Evolutionary conservation across 176 grass and related monocot genomes (phyloP).

Genomic region (Hyparrhenia diplandra): DNA sequence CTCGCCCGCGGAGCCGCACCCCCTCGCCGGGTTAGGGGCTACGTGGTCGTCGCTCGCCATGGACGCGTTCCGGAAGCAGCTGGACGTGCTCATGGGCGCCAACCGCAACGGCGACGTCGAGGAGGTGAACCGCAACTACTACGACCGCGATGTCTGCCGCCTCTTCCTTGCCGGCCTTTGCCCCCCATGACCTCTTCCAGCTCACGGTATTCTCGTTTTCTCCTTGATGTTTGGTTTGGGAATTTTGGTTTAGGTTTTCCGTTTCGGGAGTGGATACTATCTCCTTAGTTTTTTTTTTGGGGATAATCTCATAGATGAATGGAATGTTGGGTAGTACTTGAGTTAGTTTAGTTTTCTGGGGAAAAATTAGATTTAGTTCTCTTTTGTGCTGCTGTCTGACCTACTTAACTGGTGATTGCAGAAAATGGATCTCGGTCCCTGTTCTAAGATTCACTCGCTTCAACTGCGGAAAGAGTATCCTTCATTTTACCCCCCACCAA

Average conservation of each 20-base stretch:
- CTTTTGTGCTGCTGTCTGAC: not conserved
- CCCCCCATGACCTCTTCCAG: conserved; percentile 95
- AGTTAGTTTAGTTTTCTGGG: not conserved
- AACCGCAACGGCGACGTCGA: conserved; percentile 90
- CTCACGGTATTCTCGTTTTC: conserved; percentile 57
- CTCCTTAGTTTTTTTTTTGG: not conserved
- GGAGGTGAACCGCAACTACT: conserved; percentile 94
- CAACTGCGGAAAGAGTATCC: conserved; percentile 95
- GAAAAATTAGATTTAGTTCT: not conserved
- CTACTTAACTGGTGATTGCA: conserved; percentile 5
- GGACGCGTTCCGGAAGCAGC: conserved; percentile 88
- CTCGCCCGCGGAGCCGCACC: not conserved
- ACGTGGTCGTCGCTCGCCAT: conserved; percentile 15
- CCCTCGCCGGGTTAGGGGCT: not conserved
- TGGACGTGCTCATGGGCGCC: conserved; percentile 97
- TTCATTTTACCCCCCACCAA: not conserved
- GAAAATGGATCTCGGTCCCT: conserved; percentile 99
- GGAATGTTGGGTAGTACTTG: not conserved
- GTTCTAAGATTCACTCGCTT: conserved; percentile 83
- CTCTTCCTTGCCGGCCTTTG: conserved; percentile 91
- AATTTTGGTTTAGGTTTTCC: not conserved
- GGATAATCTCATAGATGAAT: not conserved
- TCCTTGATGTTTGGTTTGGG: not conserved
- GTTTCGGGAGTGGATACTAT: not conserved
- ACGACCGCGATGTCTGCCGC: conserved; percentile 92